Percentiles rank a stretch among this genome's conserved stretches.
Evolutionary conservation across 2,329 filamentous ascomycete species (phyloP).

Genomic region (Knufia petricola): DNA sequence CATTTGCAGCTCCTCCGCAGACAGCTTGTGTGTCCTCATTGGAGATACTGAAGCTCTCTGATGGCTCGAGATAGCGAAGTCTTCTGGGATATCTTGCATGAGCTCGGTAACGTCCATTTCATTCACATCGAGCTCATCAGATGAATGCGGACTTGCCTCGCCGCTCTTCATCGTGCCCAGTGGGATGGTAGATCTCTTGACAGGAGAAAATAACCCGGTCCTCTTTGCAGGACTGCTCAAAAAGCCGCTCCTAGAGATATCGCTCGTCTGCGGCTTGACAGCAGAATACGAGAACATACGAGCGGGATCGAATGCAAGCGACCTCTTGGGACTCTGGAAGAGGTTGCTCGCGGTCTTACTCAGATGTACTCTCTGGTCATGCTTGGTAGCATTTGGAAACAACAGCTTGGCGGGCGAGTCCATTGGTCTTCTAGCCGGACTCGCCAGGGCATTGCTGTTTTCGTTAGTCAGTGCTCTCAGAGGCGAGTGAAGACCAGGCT

Average conservation of each 20-base stretch:
- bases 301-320: constrained; percentile 25
- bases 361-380: constrained; percentile 9
- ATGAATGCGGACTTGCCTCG: neutral
- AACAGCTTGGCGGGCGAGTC: constrained; percentile 1
- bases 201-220: constrained; percentile 29
- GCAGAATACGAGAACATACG: constrained; percentile 29
- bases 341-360: constrained; percentile 27
- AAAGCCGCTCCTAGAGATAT: constrained; percentile 29
- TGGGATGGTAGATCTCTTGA: constrained; percentile 26
- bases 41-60: constrained; percentile 22
- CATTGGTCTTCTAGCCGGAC: constrained; percentile 7
- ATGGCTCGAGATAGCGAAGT: constrained; percentile 20
- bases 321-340: constrained; percentile 36
- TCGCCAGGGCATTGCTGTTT: neutral
- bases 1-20: constrained; percentile 19
- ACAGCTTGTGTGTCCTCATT: constrained; percentile 18
- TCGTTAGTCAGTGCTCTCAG: neutral
- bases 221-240: constrained; percentile 35
- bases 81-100: constrained; percentile 8
- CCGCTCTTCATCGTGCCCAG: neutral
- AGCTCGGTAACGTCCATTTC: constrained; percentile 7
- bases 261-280: constrained; percentile 25
- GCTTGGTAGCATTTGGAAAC: constrained; percentile 2
- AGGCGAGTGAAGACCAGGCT: neutral
- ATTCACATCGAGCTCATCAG: constrained; percentile 8